Percentiles rank a stretch among this genome's conserved stretches.
phyloP scores from a whole-genome alignment of 2,329 filamentous ascomycete species.

The Cadophora sp. region DNA sequence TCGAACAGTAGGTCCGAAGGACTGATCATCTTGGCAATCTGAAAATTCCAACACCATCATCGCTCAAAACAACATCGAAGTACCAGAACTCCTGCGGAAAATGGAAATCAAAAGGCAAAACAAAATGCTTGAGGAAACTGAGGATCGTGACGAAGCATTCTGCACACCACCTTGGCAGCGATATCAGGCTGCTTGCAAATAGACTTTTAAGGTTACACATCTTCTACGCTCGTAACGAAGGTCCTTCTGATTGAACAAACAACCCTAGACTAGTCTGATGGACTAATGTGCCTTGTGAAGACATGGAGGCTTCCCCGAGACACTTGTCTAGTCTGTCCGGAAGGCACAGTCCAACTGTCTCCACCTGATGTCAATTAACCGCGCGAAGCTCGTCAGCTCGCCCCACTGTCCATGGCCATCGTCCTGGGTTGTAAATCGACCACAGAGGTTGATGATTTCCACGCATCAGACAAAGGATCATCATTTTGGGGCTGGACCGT shows the following conservation, averaged over 20 bases:
- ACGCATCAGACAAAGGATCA: too few species aligned
- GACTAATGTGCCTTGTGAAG: not conserved
- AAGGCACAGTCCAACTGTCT: not conserved
- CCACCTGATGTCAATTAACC: not conserved
- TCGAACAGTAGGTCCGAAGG: slow-evolving; percentile 25
- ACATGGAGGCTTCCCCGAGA: not conserved
- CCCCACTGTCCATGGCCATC: not conserved
- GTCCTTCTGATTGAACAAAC: not conserved
- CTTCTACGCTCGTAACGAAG: not conserved
- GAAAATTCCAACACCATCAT: slow-evolving; percentile 9
- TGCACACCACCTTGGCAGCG: not conserved
- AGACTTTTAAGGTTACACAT: not conserved
- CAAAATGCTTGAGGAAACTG: not conserved
- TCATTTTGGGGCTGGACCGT: too few species aligned
- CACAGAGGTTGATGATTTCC: too few species aligned
- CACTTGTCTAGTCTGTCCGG: not conserved
- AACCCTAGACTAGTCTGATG: not conserved
- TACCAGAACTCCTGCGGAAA: not conserved
- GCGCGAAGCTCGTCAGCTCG: not conserved
- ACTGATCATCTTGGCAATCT: not conserved
- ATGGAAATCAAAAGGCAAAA: not conserved
- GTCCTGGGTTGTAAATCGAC: too few species aligned
- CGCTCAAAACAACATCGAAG: not conserved
- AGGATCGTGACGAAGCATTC: not conserved
- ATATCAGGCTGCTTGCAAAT: not conserved